Evolutionary conservation across 2,329 filamentous ascomycete genomes (phyloP), one percentile per base, ranked within the genome.

Genomic region (Phialocephala subalpina): DNA sequence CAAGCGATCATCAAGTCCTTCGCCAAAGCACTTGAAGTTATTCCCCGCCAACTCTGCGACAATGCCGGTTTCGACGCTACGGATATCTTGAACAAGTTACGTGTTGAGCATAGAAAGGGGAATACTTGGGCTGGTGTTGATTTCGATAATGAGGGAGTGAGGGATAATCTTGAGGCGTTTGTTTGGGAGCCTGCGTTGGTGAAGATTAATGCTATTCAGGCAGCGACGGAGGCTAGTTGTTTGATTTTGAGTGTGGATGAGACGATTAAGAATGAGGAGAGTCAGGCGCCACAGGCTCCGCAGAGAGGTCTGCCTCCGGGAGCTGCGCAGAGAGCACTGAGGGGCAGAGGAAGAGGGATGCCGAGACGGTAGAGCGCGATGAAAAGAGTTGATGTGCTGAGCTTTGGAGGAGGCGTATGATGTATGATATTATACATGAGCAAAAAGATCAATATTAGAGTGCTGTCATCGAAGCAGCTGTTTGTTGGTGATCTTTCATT

Each of bases 41-140:
- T 99, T 73, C 96, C 96, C 25, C 91, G 96, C 75, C 96, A 98
- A 82, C 86, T 99, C 67, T 99, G 96, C 83, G 96, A 99, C 83
- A 99, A 99, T 77, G 96, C 96, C 63, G 96, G 96, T 70, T 98
- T 99, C 78, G 96, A 99, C 77, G 94, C 96, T 29, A 99, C 96
- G 60, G 96, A 99, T 77, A 97, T 99, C 72, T 89, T 99, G 70
- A 99, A 98, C 85, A 90, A 93, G 77, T 86, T 99, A 72, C 92
- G 96, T 63, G 96, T 98, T 66, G 95, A 97, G 86, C 96, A 99
- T 83, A 89, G 93, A 78, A 96, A 95, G 83, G 94, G 94, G 72
- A 92, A 92, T 77, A 89, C 88, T 60, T 99, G 96, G 96, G 94
- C 94, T 4, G 96, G 96, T 78, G 95, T 99, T 33, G 96, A 99